Conservation (phyloP, 306 rosid genomes). For the Cicer chorassanicum region DNA sequence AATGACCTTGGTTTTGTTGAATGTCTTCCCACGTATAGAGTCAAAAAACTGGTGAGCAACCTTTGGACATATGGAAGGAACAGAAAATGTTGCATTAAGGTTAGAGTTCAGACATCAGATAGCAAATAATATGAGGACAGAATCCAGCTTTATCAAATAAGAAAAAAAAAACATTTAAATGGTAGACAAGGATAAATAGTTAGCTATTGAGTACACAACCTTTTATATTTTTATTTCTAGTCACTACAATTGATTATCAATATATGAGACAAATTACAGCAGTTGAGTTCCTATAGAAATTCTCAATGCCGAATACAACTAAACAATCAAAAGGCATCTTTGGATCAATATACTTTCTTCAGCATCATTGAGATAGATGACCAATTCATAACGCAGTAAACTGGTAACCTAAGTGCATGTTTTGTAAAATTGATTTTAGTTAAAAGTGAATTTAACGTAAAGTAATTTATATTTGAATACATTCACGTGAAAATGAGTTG, state of each 20-base stretch:
- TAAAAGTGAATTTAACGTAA: no score
- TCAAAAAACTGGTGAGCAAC: constrained; percentile 78
- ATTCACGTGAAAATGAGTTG: no score
- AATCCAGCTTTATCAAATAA: constrained; percentile 23
- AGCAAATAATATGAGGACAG: constrained; percentile 32
- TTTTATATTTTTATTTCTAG: constrained; percentile 37
- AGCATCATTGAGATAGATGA: constrained; percentile 34
- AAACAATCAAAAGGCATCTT: not conserved
- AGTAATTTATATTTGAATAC: no score
- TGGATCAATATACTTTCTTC: constrained; percentile 16
- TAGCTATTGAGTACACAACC: constrained; percentile 14
- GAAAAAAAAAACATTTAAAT: not conserved
- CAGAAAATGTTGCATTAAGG: constrained; percentile 38
- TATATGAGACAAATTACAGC: constrained; percentile 29
- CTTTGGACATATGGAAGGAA: constrained; percentile 56
- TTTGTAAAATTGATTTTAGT: no score
- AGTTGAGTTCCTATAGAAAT: constrained; percentile 22
- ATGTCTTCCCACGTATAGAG: constrained; percentile 66
- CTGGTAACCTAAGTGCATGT: not conserved
- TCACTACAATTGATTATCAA: constrained; percentile 21
- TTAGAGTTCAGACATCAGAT: constrained; percentile 36
- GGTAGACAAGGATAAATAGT: not conserved
- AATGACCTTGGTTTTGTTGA: constrained; percentile 68
- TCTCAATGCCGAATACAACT: not conserved
- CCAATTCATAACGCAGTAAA: constrained; percentile 23